Evolutionary conservation across 768 basidiomycete genomes (phyloP).

Genomic region (Auricularia auricula-judae): DNA sequence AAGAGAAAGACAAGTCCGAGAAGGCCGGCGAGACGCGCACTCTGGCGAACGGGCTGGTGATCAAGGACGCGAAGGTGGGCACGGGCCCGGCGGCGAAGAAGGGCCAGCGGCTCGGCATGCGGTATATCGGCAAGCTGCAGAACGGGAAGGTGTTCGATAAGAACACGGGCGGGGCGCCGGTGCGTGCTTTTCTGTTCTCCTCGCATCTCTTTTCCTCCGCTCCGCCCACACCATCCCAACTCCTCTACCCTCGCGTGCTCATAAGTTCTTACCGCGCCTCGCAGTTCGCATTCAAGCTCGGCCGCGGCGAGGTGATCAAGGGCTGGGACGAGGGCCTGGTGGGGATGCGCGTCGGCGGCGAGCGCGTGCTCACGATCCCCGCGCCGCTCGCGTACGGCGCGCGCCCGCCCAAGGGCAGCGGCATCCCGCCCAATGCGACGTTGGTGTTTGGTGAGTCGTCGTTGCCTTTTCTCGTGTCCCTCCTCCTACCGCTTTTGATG

Average conservation of each 20-base stretch:
- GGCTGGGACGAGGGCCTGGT: slow-evolving; percentile 89
- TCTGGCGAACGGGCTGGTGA: slow-evolving; percentile 61
- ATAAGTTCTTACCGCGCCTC: background rate
- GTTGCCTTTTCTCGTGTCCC: no score
- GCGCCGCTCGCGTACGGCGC: slow-evolving; percentile 58
- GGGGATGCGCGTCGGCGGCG: slow-evolving; percentile 83
- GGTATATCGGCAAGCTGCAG: slow-evolving; percentile 85
- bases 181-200: slow-evolving; percentile 32
- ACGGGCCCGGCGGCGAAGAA: slow-evolving; percentile 80
- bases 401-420: slow-evolving; percentile 29
- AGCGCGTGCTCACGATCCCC: slow-evolving; percentile 71
- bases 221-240: background rate
- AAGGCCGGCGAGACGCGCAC: slow-evolving; percentile 13
- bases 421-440: slow-evolving; percentile 72
- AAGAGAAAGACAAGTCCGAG: background rate
- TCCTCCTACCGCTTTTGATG: no score
- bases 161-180: slow-evolving; percentile 78
- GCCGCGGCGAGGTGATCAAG: slow-evolving; percentile 87
- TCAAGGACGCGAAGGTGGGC: slow-evolving; percentile 68
- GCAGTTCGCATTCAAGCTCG: slow-evolving; percentile 70
- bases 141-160: slow-evolving; percentile 70
- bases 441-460: slow-evolving; percentile 55
- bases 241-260: slow-evolving; percentile 5
- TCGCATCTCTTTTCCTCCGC: background rate
- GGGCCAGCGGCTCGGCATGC: slow-evolving; percentile 72